Evolutionary conservation across 2,329 filamentous ascomycete species (phyloP), one percentile per base, ranked within the genome.

Genomic region (Colletotrichum echinochloae): DNA sequence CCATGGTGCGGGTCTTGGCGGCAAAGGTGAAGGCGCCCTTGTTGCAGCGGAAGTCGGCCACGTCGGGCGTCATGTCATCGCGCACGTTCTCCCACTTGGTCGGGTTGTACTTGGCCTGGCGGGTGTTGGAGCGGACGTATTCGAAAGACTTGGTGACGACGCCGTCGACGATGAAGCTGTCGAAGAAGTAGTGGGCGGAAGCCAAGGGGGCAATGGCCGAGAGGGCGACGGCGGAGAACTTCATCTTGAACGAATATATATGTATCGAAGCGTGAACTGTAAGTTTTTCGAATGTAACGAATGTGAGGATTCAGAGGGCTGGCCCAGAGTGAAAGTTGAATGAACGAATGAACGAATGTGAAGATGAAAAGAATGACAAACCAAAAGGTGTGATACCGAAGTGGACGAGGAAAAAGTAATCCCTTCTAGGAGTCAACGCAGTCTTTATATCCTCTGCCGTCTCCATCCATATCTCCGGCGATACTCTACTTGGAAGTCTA

Each of bases 141-240:
- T 74, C 60, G 51, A 61, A 71, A 30, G 73, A 60, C 5, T 69
- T 56, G 11, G 66, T 65, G 20, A 65, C 55, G 16, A 63, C 62
- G 28, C 76, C 76, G 61, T 77, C 74, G 66, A 73, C 61, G 60
- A 77, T 72, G 49, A 72, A 66, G 48, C 67, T 65, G 33, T 77
- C 76, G 67, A 78, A 78, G 73, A 77, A 75, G 73, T 78, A 78
- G 63, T 78, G 77, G 30, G 75, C 77, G 2, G 74, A 75, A 1
- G 66, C 75, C 54, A 76, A 37, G 57, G 74, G 73, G 62, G 76
- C 74, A 33, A 74, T n/a, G 51, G 70, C 73, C 28, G 44, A 65
- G 30, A 74, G 33, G 37, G 68, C 35, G 41, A 75, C 16, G 59
- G 66, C 41, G 23, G 73, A 72, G 56, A 71, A 52, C 74, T 75